Evolutionary conservation across 2,329 filamentous ascomycete genomes (phyloP), one percentile per base, ranked within the genome.

Genomic region (Stylonectria norvegica): DNA sequence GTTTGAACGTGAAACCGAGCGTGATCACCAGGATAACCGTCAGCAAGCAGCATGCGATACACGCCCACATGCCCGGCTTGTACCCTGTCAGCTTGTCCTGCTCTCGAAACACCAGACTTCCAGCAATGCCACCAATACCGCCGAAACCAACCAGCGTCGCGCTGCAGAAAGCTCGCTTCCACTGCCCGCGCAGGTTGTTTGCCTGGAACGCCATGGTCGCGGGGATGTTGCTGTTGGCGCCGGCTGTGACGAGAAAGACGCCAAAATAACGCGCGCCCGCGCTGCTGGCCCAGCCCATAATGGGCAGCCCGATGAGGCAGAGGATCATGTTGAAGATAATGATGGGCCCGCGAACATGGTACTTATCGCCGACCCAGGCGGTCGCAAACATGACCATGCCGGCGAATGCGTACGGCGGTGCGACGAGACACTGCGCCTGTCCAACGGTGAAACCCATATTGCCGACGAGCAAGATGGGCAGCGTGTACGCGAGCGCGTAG

Each of bases 161-260:
- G 43, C 80, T 86, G 60, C 80, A 83, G 52, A 93, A 83, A 1
- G 87, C 87, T 34, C 89, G 79, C 69, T 91, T 94, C 86, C 87
- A 94, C 66, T 93, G 87, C 0, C 87, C 88, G 38, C 86, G 81
- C 57, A 94, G 84, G 64, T 94, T 94, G 67, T 91, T 93, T 29
- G 86, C 86, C 67, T 91, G 87, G 67, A 88, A 93, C 0, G 86
- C 77, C 69, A 94, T 79, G 32, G 79, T 72, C 2, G 80, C 73
- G 0, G 89, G 88, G 4, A 91, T 72, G 59, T 93, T 93, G 49
- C 82, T 77, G 63, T 89, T 89, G 48, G 83, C 81, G 6, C 85
- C 87, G 0, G 85, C 84, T 0, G 85, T 84, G n/a, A 80, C 75
- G 34, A 90, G 67, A 67, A 90, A 90, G 42, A 88, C 75, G 39